These are phyloP conservation scores for Lecanicillium sp. DNA, from an alignment of 2,329 filamentous ascomycete species.

Conservation along the genomic window DNA sequence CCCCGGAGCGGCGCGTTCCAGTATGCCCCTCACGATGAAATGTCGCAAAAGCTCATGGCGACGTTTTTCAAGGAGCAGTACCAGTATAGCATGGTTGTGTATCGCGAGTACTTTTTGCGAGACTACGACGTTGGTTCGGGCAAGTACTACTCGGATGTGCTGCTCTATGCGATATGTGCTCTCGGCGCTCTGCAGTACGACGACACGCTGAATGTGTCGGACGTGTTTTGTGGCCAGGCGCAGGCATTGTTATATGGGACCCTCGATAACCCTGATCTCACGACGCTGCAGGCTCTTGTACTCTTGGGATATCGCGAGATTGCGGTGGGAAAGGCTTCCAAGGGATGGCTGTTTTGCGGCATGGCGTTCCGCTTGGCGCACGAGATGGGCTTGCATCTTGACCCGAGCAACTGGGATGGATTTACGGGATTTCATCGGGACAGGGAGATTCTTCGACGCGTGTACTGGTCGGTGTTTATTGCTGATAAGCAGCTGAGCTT, in stretches of 20 bases:
- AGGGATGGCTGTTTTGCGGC: constrained; percentile 42
- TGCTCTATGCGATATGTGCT: constrained; percentile 40
- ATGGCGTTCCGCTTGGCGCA: constrained; percentile 43
- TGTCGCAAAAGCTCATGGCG: constrained; percentile 35
- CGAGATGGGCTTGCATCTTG: constrained; percentile 44
- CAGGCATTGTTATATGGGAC: constrained; percentile 34
- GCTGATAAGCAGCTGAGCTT: constrained; percentile 42
- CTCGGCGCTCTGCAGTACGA: constrained; percentile 38
- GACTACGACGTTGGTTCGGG: constrained; percentile 38
- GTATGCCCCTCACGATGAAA: constrained; percentile 35
- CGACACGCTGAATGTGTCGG: constrained; percentile 29
- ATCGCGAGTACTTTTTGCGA: constrained; percentile 40
- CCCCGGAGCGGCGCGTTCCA: constrained; percentile 16
- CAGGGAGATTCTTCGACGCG: constrained; percentile 37
- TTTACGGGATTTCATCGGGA: constrained; percentile 29
- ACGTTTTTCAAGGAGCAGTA: constrained; percentile 40
- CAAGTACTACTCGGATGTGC: constrained; percentile 39
- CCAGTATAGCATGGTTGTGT: constrained; percentile 40
- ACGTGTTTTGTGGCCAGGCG: constrained; percentile 35
- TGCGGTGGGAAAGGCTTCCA: constrained; percentile 36
- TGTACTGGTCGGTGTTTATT: constrained; percentile 43
- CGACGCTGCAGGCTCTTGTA: constrained; percentile 35
- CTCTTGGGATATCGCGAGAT: constrained; percentile 38
- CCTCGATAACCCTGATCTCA: constrained; percentile 37
- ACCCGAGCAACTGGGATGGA: constrained; percentile 40